Base-by-base conservation (phyloP, 345 rosid species). In the Hypericum perforatum region DNA sequence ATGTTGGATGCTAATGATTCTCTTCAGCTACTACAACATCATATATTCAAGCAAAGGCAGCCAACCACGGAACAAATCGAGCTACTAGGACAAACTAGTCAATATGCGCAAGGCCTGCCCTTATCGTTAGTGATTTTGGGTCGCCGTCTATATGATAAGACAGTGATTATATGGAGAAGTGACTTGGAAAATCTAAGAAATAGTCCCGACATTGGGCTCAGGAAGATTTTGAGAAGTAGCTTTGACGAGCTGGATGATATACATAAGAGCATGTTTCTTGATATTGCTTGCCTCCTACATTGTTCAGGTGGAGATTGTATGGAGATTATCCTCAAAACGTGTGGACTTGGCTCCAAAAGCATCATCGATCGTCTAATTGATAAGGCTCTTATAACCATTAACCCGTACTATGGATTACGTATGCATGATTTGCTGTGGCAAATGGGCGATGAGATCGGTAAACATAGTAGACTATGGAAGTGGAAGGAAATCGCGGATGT, bases 391-490 rank as follows among this genome's bases (percentile, higher is more conserved):
- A 22, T 48, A 22, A 16, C 12, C 8, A 22, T 14, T 11, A 7
- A 14, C 7, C 32, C 5, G 7, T 22, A 22, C 4, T 7, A 48
- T 3, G 16, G 3, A 2, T 7, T 48, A 7, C 7, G 29, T 7
- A 48, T 48, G 52, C 52, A 48, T 48, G 9, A 16, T 5, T 48
- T 48, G 36, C 7, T 48, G 15, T 5, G 52, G 9, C 32, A 48
- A 7, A 48, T 48, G 52, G 52, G 32, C 13, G 40, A 40, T 0
- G 59, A 63, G 5, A 57, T 41, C 0, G 48, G 57, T 8, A 29
- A 8, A 37, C 51, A 54, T 16, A 64, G 53, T n/a, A 54, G 73
- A 43, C 44, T 69, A 16, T 63, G 69, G 63, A 0, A 10, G 0
- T 45, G n/a, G 6, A 10, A 49, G 39, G 65, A 69, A 8, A 41